Conservation (phyloP, 257 asterid genomes). For the Nicotiana attenuata region DNA sequence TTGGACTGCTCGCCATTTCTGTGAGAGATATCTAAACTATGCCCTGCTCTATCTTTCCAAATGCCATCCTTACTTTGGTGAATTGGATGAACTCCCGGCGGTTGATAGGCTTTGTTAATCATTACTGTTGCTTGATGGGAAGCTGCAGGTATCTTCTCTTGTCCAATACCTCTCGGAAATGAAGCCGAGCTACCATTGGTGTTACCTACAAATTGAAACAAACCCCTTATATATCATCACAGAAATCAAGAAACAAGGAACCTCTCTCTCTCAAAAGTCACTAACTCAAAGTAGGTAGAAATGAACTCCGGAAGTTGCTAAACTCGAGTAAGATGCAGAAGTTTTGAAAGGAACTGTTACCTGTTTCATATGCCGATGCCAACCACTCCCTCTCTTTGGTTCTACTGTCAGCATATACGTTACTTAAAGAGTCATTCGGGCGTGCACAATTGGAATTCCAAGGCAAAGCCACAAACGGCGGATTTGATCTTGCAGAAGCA, state of each 20-base stretch:
- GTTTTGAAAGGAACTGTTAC: slow-evolving; percentile 22
- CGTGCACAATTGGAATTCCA: slow-evolving; percentile 20
- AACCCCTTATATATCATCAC: background rate
- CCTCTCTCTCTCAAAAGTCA: background rate
- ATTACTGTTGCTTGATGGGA: slow-evolving; percentile 35
- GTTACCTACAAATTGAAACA: slow-evolving; percentile 45
- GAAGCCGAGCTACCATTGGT: slow-evolving; percentile 33
- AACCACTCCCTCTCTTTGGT: slow-evolving; percentile 43
- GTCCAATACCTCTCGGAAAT: slow-evolving; percentile 33
- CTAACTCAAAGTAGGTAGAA: background rate
- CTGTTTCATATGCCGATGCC: slow-evolving; percentile 48
- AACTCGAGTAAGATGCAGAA: background rate
- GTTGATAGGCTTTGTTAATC: slow-evolving; percentile 35
- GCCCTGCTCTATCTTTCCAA: slow-evolving; percentile 41
- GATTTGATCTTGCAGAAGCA: slow-evolving; percentile 33
- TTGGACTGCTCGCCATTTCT: slow-evolving; percentile 31
- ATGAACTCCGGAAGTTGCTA: background rate
- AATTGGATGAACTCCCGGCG: slow-evolving; percentile 31
- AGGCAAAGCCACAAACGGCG: slow-evolving; percentile 29
- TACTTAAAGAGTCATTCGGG: slow-evolving; percentile 25
- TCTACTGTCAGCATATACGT: slow-evolving; percentile 35
- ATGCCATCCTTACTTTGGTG: slow-evolving; percentile 41
- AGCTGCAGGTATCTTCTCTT: slow-evolving; percentile 35
- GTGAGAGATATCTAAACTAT: slow-evolving; percentile 31
- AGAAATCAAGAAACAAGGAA: background rate